Evolutionary conservation across 2,329 filamentous ascomycete species (phyloP), one percentile per base, ranked within the genome.

Genomic region (Colletotrichum viniferum): DNA sequence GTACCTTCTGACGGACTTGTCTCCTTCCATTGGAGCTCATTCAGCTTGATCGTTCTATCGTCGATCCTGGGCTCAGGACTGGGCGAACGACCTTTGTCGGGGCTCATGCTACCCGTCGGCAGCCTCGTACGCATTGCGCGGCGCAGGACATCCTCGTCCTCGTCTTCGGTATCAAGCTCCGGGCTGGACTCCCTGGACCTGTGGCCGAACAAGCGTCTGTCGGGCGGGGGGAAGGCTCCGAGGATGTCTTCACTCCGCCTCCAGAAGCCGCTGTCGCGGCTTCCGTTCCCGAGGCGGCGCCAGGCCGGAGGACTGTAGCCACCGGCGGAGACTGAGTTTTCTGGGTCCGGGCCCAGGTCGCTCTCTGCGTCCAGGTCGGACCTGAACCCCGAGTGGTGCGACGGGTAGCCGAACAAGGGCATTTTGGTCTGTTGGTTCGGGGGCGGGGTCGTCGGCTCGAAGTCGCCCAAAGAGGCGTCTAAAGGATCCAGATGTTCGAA

Each of bases 241-340:
- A 90, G 85, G 12, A 87, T 84, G 79, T 92, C 89, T n/a, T 81
- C 79, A 77, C 87, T 85, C 77, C 86, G 84, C 79, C 89, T 89
- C 89, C 93, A 92, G 81, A 92, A 92, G 77, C 90, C 89, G 80
- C 86, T 90, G 82, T 87, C 90, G 81, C 88, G 87, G 78, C 88
- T 87, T 79, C 89, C 90, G 87, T 91, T 91, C 85, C 86, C 88
- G 83, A 91, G 89, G 78, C 89, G 89, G 81, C 89, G 87, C 90
- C 90, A 92, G 63, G 90, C 90, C 77, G 90, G 90, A 72, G 90
- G 90, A 80, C 88, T 91, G 85, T 89, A 92, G 77, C 89, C 90
- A 87, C 89, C 89, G 80, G 78, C 86, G 81, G 89, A 91, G 80
- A 77, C 84, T 79, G 78, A 81, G 56, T 85, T 88, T 84, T 86